Base-by-base conservation (phyloP, 1,284 basidiomycete genomes). In the Sporisorium graminicola region DNA sequence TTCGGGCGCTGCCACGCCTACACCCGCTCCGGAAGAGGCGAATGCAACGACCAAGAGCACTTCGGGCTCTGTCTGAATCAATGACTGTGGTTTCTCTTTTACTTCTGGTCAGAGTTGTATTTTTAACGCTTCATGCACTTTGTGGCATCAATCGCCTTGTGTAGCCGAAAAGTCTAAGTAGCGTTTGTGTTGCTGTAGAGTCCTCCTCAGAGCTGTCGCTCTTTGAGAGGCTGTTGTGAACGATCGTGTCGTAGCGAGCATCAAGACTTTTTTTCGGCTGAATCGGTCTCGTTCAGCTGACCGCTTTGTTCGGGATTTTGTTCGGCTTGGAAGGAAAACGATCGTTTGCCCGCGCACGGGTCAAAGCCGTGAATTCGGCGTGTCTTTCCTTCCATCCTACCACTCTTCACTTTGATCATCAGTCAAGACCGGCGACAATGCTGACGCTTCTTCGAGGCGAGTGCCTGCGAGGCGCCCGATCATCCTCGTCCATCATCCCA, bases 1-100 rank as follows among this genome's bases (percentile, higher is more conserved):
- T 24, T 67, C 74, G 16, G 74, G 68, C 12, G 61, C 65, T 31
- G 74, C 65, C 6, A 72, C 74, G 3, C 65, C 65, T 13, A 76
- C 74, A 18, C 67, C 60, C 3, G 67, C 58, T 26, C 67, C 73
- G 0, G 60, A 70, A 50, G 58, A 70, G 31, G 47, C 67, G 1
- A 75, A 71, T 29, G 56, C 64, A n/a, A 75, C 73, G 20, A 75
- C 67, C 6, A 58, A 58, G 43, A 61, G 59, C 52, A 31, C 29
- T 27, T 37, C 69, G n/a, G 64, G 51, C 8, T 12, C 58, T 22
- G 53, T 60, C 24, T 63, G 52, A 62, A n/a, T 1, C 37, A n/a
- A 24, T 10, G 10, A 18, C 13, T 13, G 33, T 16, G 14, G 7
- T 27, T 26, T 2, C 47, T 47, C 26, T 26, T 1, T n/a, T 14